phyloP scores from a whole-genome alignment of 2,329 filamentous ascomycete species.

The Claviceps cyperi region DNA sequence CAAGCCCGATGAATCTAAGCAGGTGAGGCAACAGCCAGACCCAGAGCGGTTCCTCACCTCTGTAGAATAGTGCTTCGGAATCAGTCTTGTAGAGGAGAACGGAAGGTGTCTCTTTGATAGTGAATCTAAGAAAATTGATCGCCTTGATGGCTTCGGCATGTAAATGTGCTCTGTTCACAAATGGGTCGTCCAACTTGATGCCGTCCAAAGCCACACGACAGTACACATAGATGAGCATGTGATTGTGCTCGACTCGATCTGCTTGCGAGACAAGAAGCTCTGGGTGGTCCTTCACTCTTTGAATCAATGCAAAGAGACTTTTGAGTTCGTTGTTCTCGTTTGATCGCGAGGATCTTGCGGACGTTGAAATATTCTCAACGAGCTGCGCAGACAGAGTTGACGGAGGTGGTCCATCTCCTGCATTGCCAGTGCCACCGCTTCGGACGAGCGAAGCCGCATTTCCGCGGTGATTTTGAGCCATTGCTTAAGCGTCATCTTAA shows the following conservation, averaged over 20 bases:
- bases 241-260: conserved; percentile 61
- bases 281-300: conserved; percentile 37
- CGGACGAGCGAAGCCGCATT: conserved; percentile 9
- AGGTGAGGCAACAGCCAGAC: conserved; percentile 47
- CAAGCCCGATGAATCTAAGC: conserved; percentile 41
- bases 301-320: conserved; percentile 46
- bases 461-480: conserved; percentile 14
- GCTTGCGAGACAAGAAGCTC: conserved; percentile 43
- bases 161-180: conserved; percentile 41
- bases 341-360: conserved; percentile 43
- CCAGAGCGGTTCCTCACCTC: conserved; percentile 49
- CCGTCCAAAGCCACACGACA: conserved; percentile 63
- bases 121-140: conserved; percentile 61
- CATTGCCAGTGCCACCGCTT: conserved; percentile 7
- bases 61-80: conserved; percentile 29
- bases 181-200: conserved; percentile 53
- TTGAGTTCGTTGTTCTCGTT: conserved; percentile 62
- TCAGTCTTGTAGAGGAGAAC: conserved; percentile 40
- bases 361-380: conserved; percentile 62
- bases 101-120: conserved; percentile 58
- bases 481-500: conserved; percentile 15
- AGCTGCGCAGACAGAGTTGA: conserved; percentile 83
- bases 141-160: conserved; percentile 53
- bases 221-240: conserved; percentile 75
- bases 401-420: conserved; percentile 34